phyloP scores from a whole-genome alignment of 805 yeast species.

The Starmerella bombicola region DNA sequence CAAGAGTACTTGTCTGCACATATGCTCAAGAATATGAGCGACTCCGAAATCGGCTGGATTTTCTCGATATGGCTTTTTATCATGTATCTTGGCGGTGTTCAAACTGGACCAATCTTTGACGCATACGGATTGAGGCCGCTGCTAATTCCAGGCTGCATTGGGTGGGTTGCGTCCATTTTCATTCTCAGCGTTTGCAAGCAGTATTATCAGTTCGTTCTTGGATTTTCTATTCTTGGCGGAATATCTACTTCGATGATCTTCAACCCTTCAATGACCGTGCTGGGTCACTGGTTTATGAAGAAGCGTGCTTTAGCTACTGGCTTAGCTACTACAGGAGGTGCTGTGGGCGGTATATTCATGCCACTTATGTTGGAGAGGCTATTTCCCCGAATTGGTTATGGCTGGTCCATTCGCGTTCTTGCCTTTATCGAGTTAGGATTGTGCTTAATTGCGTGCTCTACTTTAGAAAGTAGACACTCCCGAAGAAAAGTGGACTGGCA shows the following conservation, averaged over 20 bases:
- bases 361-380: slow-evolving; percentile 43
- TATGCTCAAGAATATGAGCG: slow-evolving; percentile 36
- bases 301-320: slow-evolving; percentile 52
- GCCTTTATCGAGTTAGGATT: slow-evolving; percentile 27
- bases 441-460: slow-evolving; percentile 26
- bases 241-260: slow-evolving; percentile 33
- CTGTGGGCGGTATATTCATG: slow-evolving; percentile 50
- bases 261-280: slow-evolving; percentile 43
- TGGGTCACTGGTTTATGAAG: slow-evolving; percentile 50
- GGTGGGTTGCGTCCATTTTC: slow-evolving; percentile 40
- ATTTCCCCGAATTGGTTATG: slow-evolving; percentile 40
- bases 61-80: slow-evolving; percentile 36
- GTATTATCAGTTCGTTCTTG: slow-evolving; percentile 48
- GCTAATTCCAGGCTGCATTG: slow-evolving; percentile 35
- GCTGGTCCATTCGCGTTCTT: slow-evolving; percentile 47
- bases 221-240: slow-evolving; percentile 45
- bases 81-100: slow-evolving; percentile 38
- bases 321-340: slow-evolving; percentile 51
- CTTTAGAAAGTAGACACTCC: slow-evolving; percentile 31
- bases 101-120: slow-evolving; percentile 44
- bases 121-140: slow-evolving; percentile 40
- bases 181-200: slow-evolving; percentile 39
- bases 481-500: slow-evolving; percentile 16
- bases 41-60: slow-evolving; percentile 56
- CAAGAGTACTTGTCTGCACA: slow-evolving; percentile 49